Conservation (phyloP, 2,329 filamentous ascomycete genomes). For the Pleomassaria siparia region DNA sequence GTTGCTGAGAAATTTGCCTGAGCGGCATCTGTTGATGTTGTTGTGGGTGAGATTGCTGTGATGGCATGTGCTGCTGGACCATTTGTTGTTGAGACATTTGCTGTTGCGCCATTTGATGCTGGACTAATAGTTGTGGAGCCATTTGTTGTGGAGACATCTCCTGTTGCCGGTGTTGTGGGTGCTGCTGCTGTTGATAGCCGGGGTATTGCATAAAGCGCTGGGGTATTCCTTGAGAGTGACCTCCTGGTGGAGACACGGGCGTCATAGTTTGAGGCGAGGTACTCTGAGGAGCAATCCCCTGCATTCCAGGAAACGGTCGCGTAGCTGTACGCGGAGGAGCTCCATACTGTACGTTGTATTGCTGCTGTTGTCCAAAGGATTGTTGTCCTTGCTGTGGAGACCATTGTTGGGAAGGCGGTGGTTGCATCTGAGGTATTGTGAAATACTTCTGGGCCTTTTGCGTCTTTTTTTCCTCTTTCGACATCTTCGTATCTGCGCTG, state of each 20-base stretch:
- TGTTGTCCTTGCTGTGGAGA: constrained; percentile 8
- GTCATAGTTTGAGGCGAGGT: constrained; percentile 13
- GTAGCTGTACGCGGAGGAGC: constrained; percentile 10
- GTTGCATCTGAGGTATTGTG: constrained; percentile 17
- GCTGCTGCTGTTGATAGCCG: constrained; percentile 7
- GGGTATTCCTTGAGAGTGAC: constrained; percentile 11
- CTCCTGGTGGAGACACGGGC: constrained; percentile 11
- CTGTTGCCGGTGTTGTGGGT: constrained; percentile 1
- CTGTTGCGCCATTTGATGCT: not conserved
- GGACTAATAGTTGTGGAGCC: constrained; percentile 18
- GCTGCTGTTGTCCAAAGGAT: constrained; percentile 15
- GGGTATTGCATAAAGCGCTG: constrained; percentile 10
- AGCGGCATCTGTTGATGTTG: not conserved
- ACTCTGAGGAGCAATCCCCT: constrained; percentile 13
- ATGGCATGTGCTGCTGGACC: not conserved
- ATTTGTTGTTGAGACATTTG: not conserved
- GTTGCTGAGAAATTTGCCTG: not conserved
- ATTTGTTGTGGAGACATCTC: constrained; percentile 10
- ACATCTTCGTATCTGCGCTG: constrained; percentile 40
- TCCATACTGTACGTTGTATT: constrained; percentile 18
- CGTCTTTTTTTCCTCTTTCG: constrained; percentile 41
- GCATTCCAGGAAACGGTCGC: constrained; percentile 21
- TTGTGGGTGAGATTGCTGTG: too few species aligned
- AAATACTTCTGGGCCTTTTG: constrained; percentile 33
- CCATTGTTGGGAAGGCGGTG: constrained; percentile 13